These are phyloP conservation scores for Cercophora scortea DNA, from an alignment of 495 filamentous ascomycete genomes.

Conservation along the genomic window DNA sequence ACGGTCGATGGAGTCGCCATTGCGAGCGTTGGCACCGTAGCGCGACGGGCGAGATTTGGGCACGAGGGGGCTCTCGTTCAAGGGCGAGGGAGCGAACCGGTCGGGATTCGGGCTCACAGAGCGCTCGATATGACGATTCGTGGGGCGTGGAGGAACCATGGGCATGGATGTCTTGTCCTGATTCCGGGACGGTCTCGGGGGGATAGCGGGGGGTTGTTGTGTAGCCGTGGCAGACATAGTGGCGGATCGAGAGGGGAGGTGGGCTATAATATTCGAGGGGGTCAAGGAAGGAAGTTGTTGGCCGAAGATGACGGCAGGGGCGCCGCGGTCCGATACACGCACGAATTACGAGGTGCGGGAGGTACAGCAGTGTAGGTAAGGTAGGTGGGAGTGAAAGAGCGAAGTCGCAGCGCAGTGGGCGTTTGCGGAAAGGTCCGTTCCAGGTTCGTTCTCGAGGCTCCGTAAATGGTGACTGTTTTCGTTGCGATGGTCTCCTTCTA, in stretches of 20 bases:
- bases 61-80: conserved; percentile 54
- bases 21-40: conserved; percentile 29
- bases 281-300: background rate
- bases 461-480: too few relatives aligned
- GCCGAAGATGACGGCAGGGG: conserved; percentile 5
- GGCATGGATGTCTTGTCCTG: conserved; percentile 40
- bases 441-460: background rate
- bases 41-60: conserved; percentile 24
- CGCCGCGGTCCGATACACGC: background rate
- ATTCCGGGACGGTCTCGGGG: conserved; percentile 53
- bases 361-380: too few relatives aligned
- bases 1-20: conserved; percentile 47
- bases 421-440: conserved; percentile 1
- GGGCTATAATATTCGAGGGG: background rate
- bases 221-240: conserved; percentile 40
- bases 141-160: conserved; percentile 64
- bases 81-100: conserved; percentile 74
- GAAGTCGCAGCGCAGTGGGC: conserved; percentile 1
- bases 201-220: conserved; percentile 50
- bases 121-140: conserved; percentile 58
- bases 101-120: conserved; percentile 70
- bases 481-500: too few relatives aligned
- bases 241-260: conserved; percentile 2
- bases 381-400: background rate
- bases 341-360: too few relatives aligned